These are phyloP conservation scores for Cryptosporidium ryanae DNA, from an alignment of 169 alveolate genomes.

Conservation along the genomic window DNA sequence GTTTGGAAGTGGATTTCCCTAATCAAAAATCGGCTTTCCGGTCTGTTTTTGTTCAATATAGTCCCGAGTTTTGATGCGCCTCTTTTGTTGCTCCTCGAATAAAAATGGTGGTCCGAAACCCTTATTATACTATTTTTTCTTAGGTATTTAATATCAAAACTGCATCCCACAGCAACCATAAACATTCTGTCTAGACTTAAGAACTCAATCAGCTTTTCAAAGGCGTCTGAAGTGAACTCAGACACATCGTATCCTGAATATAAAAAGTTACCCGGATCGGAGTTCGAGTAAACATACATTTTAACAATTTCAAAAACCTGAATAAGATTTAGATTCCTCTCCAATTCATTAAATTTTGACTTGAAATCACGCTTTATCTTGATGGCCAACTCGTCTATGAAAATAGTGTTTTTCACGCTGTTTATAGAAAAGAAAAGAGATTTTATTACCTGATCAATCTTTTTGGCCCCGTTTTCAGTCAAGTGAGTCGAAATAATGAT, in stretches of 20 bases:
- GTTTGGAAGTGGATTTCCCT: constrained; percentile 21
- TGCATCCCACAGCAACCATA: background rate
- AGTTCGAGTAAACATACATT: background rate
- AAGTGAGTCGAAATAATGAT: background rate
- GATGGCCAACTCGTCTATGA: constrained; percentile 23
- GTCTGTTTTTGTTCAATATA: background rate
- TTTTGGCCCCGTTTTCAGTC: constrained; percentile 7
- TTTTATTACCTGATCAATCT: background rate
- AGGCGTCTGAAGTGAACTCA: constrained; percentile 5
- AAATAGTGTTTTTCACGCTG: background rate
- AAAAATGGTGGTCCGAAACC: constrained; percentile 1
- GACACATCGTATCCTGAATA: background rate
- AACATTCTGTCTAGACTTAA: constrained; percentile 23
- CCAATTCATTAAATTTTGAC: constrained; percentile 6
- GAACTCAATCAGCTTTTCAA: constrained; percentile 13
- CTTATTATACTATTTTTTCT: constrained; percentile 3
- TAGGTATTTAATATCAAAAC: background rate
- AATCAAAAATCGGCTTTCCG: constrained; percentile 2
- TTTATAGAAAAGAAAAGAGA: constrained; percentile 5
- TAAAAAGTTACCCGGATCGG: constrained; percentile 10
- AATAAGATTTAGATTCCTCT: constrained; percentile 6
- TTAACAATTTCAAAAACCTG: constrained; percentile 21
- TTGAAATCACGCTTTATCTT: background rate
- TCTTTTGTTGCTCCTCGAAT: background rate
- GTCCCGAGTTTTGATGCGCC: background rate